Evolutionary conservation across 2,329 filamentous ascomycete genomes (phyloP).

Genomic region (Rugonectria rugulosa): DNA sequence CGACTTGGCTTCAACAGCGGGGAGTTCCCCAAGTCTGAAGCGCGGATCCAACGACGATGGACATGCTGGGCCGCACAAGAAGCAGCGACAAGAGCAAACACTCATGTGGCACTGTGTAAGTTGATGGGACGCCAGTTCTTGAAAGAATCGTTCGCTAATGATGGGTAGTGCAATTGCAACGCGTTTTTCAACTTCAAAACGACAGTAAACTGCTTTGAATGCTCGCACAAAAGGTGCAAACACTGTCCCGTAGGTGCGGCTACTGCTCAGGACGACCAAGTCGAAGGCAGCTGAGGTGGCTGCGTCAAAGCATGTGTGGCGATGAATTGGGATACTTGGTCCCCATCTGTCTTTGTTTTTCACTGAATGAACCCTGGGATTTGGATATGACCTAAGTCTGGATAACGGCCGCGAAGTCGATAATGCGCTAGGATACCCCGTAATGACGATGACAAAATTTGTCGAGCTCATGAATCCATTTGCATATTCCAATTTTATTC

Average conservation of each 20-base stretch:
- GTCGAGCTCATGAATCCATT: neutral
- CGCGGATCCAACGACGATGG: constrained; percentile 8
- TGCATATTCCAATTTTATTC: neutral
- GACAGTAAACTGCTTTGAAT: constrained; percentile 5
- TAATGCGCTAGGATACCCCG: constrained; percentile 17
- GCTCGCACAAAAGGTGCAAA: constrained; percentile 9
- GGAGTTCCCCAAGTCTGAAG: constrained; percentile 1
- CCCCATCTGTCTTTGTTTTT: neutral
- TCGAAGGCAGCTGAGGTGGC: too few relatives aligned
- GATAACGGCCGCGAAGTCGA: neutral
- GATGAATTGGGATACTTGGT: too few relatives aligned
- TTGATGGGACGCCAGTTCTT: neutral
- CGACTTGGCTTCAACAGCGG: neutral
- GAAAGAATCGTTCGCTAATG: constrained; percentile 10
- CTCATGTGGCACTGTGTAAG: constrained; percentile 45
- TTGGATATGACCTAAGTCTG: too few relatives aligned
- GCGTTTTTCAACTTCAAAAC: constrained; percentile 21
- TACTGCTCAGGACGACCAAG: neutral
- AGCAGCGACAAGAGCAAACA: constrained; percentile 18
- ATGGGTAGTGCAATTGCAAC: constrained; percentile 31
- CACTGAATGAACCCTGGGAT: too few relatives aligned
- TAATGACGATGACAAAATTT: neutral
- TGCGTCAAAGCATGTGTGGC: too few relatives aligned
- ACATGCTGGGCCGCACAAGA: constrained; percentile 18
- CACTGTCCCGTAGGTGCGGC: neutral